Evolutionary conservation across 345 rosid genomes (phyloP), one percentile per base, ranked within the genome.

Genomic region (Salix udensis): DNA sequence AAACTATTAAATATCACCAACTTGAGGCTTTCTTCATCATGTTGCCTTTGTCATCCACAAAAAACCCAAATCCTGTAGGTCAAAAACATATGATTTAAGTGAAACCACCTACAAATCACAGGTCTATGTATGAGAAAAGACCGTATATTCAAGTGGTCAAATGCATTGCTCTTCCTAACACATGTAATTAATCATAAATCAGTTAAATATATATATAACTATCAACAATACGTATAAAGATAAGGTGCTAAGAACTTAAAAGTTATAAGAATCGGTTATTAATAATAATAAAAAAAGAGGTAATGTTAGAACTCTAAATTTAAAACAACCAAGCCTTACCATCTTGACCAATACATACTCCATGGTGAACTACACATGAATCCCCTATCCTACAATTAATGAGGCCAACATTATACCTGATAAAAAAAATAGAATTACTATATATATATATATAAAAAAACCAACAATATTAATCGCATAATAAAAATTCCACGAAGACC

Each of bases 291-390:
- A 46, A 44, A 11, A 46, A 46, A 15, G 16, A 46, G 50, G 50
- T 46, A 46, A 46, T 46, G 50, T 46, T 13, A 12, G 44, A 14
- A 46, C 50, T 46, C 50, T 4, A 46, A 74, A 80, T 65, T 48
- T 46, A 62, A 72, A 68, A 67, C 36, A 34, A 73, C 5, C 53
- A 2, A 48, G 74, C 28, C 85, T 78, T 78, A 93, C 97, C 97
- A 86, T 94, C 96, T 85, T 94, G 97, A 84, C 98, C 98, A 18
- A 94, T 82, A 86, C 95, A 88, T 19, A 77, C 95, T 64, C 98
- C 98, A 84, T 83, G 86, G 81, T 92, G 92, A 48, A 92, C 79
- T 28, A 82, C 80, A 84, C 97, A 91, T 10, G 84, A 89, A 77
- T 89, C 88, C 14, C 97, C 97, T 50, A 94, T 71, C 65, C 55